Base-by-base conservation (phyloP, 306 rosid genomes). In the Quercus gilva region DNA sequence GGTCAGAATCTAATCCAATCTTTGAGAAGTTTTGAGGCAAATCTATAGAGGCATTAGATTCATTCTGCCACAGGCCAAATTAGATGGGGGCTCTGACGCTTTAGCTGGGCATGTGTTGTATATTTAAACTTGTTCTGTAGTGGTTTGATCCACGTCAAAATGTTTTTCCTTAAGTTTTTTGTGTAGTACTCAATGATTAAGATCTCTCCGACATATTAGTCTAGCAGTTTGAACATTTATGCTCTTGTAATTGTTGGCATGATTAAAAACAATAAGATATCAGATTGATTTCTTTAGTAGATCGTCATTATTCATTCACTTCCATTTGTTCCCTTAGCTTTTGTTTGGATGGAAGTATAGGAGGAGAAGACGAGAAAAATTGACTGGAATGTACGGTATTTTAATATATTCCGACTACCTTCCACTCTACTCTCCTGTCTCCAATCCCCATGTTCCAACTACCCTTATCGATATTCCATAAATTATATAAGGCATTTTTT, bases 1-100 rank as follows among this genome's bases (percentile, higher is more conserved):
- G 80, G 96, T 92, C 77, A 85, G 97, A 87, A 84, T 87, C 57
- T 88, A 80, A 89, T 82, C 45, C 51, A 13, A 14, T 14, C 85
- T 10, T 49, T 25, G 58, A 76, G 55, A 37, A 19, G 57, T 15
- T 26, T 33, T 51, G 49, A 31, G 17, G 31, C 45, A 5, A 31
- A 14, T 29, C 71, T 1, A 28, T 3, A 19, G 33, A 14, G 33
- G 37, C n/a, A 15, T 28, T 33, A 28, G 20, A 56, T 4, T 49
- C 18, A 19, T 21, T 31, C 31, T 31, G 7, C 45, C 52, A 8
- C 2, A 63, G 25, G 4, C 71, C 19, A 18, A 65, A 33, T 18
- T 17, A 19, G 49, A 67, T 3, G 23, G 26, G 72, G 72, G 11
- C 52, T 31, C n/a, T 35, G 26, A 17, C 25, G 8, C 4, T 67